Percentiles rank a stretch among this genome's conserved stretches.
Conservation (phyloP, 2,329 filamentous ascomycete genomes). For the Monilinia aucupariae region DNA sequence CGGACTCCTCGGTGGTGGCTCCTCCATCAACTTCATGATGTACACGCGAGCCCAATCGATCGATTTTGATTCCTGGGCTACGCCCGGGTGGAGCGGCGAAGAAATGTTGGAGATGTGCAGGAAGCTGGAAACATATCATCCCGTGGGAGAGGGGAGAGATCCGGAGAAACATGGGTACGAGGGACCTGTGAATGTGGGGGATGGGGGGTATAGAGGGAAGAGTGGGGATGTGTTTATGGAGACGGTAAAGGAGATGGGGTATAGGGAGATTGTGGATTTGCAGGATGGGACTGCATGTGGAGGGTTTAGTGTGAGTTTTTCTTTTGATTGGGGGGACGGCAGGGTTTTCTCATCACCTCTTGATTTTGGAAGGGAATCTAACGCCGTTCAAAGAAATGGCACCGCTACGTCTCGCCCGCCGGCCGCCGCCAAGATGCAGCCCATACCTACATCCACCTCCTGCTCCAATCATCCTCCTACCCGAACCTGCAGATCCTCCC, state of each 20-base stretch:
- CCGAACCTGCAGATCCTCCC: conserved; percentile 56
- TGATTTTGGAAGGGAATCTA: background rate
- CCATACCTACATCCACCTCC: conserved; percentile 49
- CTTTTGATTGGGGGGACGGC: no score
- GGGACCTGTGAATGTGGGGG: conserved; percentile 52
- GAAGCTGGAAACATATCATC: conserved; percentile 52
- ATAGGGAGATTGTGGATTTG: conserved; percentile 48
- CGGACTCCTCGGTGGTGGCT: conserved; percentile 57
- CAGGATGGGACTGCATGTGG: conserved; percentile 44
- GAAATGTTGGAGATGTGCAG: conserved; percentile 50
- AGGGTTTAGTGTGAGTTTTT: conserved; percentile 31
- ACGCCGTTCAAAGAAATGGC: conserved; percentile 37
- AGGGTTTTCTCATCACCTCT: background rate
- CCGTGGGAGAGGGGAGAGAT: conserved; percentile 23
- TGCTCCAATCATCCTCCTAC: conserved; percentile 44
- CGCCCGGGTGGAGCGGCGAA: conserved; percentile 46
- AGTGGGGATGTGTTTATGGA: conserved; percentile 47
- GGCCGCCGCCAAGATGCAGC: conserved; percentile 55
- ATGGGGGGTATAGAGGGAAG: conserved; percentile 42
- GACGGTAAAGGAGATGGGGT: conserved; percentile 44
- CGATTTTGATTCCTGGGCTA: conserved; percentile 50
- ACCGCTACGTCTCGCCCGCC: conserved; percentile 45
- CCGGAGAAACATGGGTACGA: conserved; percentile 44
- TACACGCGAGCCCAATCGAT: conserved; percentile 42
- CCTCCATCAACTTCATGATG: conserved; percentile 55